A percentile compares a stretch with the other conserved stretches of the same genome.
These are phyloP conservation scores for Triangularia setosa DNA, from an alignment of 2,329 filamentous ascomycete species.

Conservation along the genomic window DNA sequence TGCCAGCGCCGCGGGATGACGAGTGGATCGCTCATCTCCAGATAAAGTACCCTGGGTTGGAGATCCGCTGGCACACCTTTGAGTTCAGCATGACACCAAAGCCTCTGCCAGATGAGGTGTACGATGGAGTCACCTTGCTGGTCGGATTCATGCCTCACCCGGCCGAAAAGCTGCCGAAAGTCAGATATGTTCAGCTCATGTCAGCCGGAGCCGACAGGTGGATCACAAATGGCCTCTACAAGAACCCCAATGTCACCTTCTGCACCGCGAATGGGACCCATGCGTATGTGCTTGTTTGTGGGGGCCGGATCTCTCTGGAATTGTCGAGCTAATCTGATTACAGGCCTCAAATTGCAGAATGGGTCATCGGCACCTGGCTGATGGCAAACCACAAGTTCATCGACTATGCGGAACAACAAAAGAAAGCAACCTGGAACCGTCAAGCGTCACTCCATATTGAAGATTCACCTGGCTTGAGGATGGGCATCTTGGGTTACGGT, in stretches of 20 bases:
- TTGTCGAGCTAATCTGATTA: neutral
- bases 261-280: conserved; percentile 41
- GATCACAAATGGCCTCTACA: conserved; percentile 34
- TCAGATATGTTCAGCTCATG: conserved; percentile 43
- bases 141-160: conserved; percentile 32
- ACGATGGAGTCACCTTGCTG: conserved; percentile 41
- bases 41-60: conserved; percentile 36
- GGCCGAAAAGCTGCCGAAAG: conserved; percentile 30
- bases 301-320: neutral
- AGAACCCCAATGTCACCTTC: conserved; percentile 35
- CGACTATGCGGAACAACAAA: conserved; percentile 21
- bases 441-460: conserved; percentile 1
- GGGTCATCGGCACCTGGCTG: conserved; percentile 30
- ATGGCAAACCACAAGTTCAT: conserved; percentile 27
- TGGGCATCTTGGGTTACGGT: conserved; percentile 44
- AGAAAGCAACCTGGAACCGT: conserved; percentile 15
- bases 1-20: conserved; percentile 30
- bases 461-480: conserved; percentile 34
- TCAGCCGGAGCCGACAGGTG: conserved; percentile 44
- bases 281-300: conserved; percentile 31
- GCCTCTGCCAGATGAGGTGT: conserved; percentile 26
- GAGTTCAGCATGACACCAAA: neutral
- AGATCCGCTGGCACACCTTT: conserved; percentile 34
- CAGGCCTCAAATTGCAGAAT: conserved; percentile 33
- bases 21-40: conserved; percentile 35